Conservation (phyloP, 2,329 filamentous ascomycete genomes). For the Orbilia javanica region DNA sequence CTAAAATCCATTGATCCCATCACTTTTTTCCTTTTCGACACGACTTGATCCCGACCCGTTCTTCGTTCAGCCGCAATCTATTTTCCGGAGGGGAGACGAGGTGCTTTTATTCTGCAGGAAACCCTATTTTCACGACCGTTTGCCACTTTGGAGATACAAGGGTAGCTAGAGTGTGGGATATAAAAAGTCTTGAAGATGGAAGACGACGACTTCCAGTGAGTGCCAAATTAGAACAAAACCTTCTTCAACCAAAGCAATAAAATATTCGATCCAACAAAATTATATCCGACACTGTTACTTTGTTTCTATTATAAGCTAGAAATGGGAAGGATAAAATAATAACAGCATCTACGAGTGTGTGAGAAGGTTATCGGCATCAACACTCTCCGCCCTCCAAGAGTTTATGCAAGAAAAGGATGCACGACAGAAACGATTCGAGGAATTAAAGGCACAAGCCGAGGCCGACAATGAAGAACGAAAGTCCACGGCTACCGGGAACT, state of each 20-base stretch:
- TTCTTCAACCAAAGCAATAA: background rate
- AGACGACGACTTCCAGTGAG: slow-evolving; percentile 57
- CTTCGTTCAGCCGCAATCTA: slow-evolving; percentile 45
- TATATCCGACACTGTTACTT: background rate
- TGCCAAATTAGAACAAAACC: slow-evolving; percentile 10
- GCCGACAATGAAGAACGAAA: slow-evolving; percentile 67
- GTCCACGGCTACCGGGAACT: background rate
- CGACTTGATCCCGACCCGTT: slow-evolving; percentile 6
- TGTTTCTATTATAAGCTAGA: background rate
- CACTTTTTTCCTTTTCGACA: slow-evolving; percentile 13
- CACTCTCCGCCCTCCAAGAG: slow-evolving; percentile 77
- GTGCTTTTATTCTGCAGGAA: slow-evolving; percentile 40
- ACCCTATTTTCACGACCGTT: slow-evolving; percentile 55
- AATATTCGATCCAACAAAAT: too few relatives aligned
- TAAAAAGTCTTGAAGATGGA: slow-evolving; percentile 53
- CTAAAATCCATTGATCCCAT: slow-evolving; percentile 57
- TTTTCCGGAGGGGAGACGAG: slow-evolving; percentile 32
- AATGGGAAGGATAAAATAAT: slow-evolving; percentile 1
- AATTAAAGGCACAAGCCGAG: slow-evolving; percentile 74
- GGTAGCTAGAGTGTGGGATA: slow-evolving; percentile 1
- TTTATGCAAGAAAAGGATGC: slow-evolving; percentile 81
- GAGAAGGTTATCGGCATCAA: slow-evolving; percentile 72
- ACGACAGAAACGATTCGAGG: slow-evolving; percentile 75
- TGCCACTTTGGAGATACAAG: background rate
- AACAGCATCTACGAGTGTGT: background rate